These are phyloP conservation scores for Amoeboaphelidium protococcarum DNA, from an alignment of 371 early-diverging fungal species.

Conservation along the genomic window DNA sequence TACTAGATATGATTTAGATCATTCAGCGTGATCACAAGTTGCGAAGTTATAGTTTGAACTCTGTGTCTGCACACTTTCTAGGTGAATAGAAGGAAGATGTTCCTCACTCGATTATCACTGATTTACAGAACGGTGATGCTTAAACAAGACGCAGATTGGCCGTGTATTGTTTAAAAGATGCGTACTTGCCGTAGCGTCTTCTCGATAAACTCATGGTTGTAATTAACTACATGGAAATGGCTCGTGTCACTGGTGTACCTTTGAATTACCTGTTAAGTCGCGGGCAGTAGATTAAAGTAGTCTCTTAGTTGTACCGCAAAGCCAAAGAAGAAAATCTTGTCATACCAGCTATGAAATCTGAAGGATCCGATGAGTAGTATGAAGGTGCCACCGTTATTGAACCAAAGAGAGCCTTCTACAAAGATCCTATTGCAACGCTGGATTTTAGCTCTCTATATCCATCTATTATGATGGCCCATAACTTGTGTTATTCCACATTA, in stretches of 20 bases:
- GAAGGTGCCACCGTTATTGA: slow-evolving; percentile 99
- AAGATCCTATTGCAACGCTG: slow-evolving; percentile 86
- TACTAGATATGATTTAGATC: slow-evolving; percentile 83
- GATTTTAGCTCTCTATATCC: slow-evolving; percentile 99
- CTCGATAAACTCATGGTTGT: slow-evolving; percentile 93
- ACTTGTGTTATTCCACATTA: slow-evolving; percentile 95
- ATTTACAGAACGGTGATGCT: slow-evolving; percentile 74
- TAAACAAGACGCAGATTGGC: slow-evolving; percentile 94
- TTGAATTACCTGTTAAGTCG: slow-evolving; percentile 85
- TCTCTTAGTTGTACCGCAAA: slow-evolving; percentile 85
- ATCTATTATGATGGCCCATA: slow-evolving; percentile 99
- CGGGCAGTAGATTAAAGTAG: slow-evolving; percentile 94
- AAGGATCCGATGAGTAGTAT: slow-evolving; percentile 63
- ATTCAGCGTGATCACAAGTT: slow-evolving; percentile 95
- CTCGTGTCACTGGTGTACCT: slow-evolving; percentile 69
- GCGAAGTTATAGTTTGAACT: slow-evolving; percentile 88
- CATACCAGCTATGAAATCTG: slow-evolving; percentile 65
- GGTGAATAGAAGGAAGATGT: slow-evolving; percentile 99
- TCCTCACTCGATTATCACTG: slow-evolving; percentile 91
- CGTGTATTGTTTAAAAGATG: slow-evolving; percentile 97
- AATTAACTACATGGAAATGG: slow-evolving; percentile 97
- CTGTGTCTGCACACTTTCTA: slow-evolving; percentile 89
- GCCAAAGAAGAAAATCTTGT: slow-evolving; percentile 59
- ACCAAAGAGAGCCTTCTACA: slow-evolving; percentile 88
- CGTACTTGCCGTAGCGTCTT: slow-evolving; percentile 81